These are phyloP conservation scores for Saccharomycopsis fibuligera DNA, from an alignment of 805 yeast species.

Conservation along the genomic window DNA sequence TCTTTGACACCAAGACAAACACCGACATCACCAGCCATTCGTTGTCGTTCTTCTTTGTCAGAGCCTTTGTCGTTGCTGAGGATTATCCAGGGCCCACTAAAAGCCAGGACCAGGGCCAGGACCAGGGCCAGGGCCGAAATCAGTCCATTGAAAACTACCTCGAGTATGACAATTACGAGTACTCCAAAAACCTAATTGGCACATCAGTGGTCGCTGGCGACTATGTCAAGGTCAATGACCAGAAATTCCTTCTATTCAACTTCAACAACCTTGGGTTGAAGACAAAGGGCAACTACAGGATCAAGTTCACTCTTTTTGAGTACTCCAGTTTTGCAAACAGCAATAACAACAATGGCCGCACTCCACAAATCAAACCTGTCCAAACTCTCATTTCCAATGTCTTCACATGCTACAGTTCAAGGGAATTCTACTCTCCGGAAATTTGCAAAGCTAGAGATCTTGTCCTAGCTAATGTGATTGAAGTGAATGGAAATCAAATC, in stretches of 20 bases:
- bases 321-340: slow-evolving; percentile 8
- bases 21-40: slow-evolving; percentile 11
- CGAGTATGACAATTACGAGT: background rate
- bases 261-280: slow-evolving; percentile 13
- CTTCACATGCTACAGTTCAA: slow-evolving; percentile 9
- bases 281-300: slow-evolving; percentile 12
- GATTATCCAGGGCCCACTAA: background rate
- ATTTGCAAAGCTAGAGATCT: background rate
- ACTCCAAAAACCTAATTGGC: slow-evolving; percentile 8
- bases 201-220: slow-evolving; percentile 15
- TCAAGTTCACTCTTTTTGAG: slow-evolving; percentile 11
- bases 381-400: background rate
- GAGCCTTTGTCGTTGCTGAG: slow-evolving; percentile 5
- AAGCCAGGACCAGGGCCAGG: background rate
- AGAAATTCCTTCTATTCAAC: slow-evolving; percentile 8
- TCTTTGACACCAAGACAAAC: background rate
- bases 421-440: slow-evolving; percentile 10
- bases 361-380: slow-evolving; percentile 2
- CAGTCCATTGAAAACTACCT: background rate
- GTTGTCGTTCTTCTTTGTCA: slow-evolving; percentile 8
- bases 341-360: too few species aligned
- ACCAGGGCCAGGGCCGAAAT: too few species aligned
- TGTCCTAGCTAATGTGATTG: background rate
- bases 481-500: slow-evolving; percentile 4
- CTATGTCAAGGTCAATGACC: slow-evolving; percentile 1